Percentiles rank a stretch among this genome's conserved stretches.
Conservation (phyloP, 108 stramenopile genomes). For the Skeletonema potamos region DNA sequence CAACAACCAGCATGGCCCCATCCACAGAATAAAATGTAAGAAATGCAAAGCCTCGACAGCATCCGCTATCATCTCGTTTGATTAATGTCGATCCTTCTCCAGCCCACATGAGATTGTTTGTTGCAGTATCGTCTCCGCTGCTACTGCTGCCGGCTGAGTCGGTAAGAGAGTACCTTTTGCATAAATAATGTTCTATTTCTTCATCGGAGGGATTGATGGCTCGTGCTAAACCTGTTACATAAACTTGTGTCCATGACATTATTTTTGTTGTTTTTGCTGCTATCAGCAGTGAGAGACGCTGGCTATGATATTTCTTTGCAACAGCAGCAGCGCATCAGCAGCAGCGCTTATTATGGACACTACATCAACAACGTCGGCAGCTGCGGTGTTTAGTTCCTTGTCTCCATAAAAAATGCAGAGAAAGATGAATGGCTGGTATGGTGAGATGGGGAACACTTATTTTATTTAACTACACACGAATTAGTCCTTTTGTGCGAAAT, state of each 20-base stretch:
- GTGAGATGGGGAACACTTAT: too few species aligned
- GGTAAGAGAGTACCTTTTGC: neutral
- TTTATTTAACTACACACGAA: too few species aligned
- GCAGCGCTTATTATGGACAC: too few species aligned
- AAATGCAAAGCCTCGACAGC: constrained; percentile 37
- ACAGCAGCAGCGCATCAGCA: too few species aligned
- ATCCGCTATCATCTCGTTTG: constrained; percentile 17
- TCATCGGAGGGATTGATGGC: constrained; percentile 20
- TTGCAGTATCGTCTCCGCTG: neutral
- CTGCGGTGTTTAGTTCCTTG: too few species aligned
- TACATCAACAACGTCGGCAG: too few species aligned
- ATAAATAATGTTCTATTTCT: constrained; percentile 18
- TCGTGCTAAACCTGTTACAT: constrained; percentile 16
- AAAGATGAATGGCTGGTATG: too few species aligned
- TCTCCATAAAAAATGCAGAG: too few species aligned
- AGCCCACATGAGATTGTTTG: constrained; percentile 16
- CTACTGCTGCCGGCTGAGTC: neutral
- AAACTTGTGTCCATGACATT: constrained; percentile 34
- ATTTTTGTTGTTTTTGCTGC: neutral
- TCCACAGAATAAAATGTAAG: constrained; percentile 17
- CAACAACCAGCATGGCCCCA: neutral
- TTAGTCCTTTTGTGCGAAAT: too few species aligned
- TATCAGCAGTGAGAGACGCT: neutral
- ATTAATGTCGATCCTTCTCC: constrained; percentile 27
- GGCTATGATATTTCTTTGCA: too few species aligned